Percentiles rank a stretch among this genome's conserved stretches.
These are phyloP conservation scores for Eurotiales sp. DNA, from an alignment of 2,329 filamentous ascomycete species.

Conservation along the genomic window DNA sequence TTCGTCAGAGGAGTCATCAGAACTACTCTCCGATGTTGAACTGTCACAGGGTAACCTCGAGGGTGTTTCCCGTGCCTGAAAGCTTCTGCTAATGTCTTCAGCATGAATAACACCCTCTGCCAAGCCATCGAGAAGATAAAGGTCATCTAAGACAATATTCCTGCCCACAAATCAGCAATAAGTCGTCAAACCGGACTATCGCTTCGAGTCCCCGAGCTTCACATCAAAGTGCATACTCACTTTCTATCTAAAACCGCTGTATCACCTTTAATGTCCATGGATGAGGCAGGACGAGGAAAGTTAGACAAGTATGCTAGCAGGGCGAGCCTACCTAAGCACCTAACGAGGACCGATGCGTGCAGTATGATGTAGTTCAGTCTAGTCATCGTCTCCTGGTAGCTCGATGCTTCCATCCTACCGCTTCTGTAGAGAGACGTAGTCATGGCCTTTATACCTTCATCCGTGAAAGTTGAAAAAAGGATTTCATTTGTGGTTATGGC, in stretches of 20 bases:
- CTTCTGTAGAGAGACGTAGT: not conserved
- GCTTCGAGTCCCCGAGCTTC: not conserved
- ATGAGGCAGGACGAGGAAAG: not conserved
- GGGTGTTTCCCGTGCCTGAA: not conserved
- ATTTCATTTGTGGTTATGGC: not conserved
- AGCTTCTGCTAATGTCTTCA: not conserved
- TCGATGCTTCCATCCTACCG: not conserved
- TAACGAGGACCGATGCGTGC: not conserved
- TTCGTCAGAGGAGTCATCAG: not conserved
- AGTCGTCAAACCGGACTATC: not conserved
- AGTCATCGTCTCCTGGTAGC: not conserved
- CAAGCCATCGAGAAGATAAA: not conserved
- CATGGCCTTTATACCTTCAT: not conserved
- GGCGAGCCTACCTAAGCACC: not conserved
- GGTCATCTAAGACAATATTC: not conserved
- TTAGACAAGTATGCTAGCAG: not conserved
- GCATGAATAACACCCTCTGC: not conserved
- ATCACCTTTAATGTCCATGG: not conserved
- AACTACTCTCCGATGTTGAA: not conserved
- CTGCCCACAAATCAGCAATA: not conserved
- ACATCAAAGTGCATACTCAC: not conserved
- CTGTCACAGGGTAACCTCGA: not conserved
- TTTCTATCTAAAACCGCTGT: not conserved
- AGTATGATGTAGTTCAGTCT: not conserved
- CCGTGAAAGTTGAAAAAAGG: not conserved